Evolutionary conservation across 495 filamentous ascomycete genomes (phyloP).

Genomic region (Neurospora pannonica): DNA sequence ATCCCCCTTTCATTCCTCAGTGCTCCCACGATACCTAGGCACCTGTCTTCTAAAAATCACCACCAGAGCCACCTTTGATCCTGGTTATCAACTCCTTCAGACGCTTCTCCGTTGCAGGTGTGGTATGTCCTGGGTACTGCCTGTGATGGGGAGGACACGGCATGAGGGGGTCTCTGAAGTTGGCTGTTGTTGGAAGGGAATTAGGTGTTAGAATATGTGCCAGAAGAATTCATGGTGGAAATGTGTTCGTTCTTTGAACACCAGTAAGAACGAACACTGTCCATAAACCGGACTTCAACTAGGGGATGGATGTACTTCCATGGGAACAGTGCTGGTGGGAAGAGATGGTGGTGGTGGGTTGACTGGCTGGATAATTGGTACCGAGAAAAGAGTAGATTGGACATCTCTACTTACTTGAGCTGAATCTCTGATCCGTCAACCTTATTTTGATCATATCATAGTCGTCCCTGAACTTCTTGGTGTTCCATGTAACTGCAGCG

Average conservation of each 20-base stretch:
- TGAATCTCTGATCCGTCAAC: slow-evolving; percentile 32
- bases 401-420: slow-evolving; percentile 23
- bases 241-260: neutral
- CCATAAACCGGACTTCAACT: neutral
- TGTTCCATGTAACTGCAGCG: slow-evolving; percentile 15
- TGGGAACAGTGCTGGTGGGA: neutral
- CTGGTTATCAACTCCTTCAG: slow-evolving; percentile 23
- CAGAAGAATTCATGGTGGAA: neutral
- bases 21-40: neutral
- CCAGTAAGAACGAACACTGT: neutral
- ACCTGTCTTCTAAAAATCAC: neutral
- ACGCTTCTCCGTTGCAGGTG: slow-evolving; percentile 22
- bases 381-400: neutral
- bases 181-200: slow-evolving; percentile 12
- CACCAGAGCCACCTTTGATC: slow-evolving; percentile 11
- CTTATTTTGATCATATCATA: slow-evolving; percentile 28
- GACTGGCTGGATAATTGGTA: neutral
- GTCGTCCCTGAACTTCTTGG: slow-evolving; percentile 43
- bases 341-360: neutral
- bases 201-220: neutral
- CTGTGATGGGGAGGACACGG: slow-evolving; percentile 20
- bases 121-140: slow-evolving; percentile 26
- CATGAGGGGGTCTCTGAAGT: slow-evolving; percentile 33
- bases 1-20: neutral
- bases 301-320: neutral